phyloP scores from a whole-genome alignment of 345 rosid genomes.

The Jatropha curcas region DNA sequence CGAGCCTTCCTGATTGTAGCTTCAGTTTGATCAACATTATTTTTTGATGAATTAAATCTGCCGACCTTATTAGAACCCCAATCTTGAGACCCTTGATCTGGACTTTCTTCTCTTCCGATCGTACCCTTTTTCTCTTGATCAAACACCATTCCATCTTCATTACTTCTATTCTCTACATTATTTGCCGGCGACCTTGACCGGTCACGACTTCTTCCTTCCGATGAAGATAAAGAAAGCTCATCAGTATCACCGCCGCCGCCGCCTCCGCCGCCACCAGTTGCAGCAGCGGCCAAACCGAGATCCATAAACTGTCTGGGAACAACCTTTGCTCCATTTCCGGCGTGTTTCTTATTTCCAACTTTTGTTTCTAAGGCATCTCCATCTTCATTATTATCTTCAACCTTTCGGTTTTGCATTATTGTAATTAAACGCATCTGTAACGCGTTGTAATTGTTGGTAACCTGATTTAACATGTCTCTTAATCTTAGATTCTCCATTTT shows the following conservation, averaged over 20 bases:
- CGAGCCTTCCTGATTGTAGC: constrained; percentile 73
- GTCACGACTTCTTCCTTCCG: constrained; percentile 48
- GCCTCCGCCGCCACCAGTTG: constrained; percentile 19
- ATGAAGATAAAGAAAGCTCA: constrained; percentile 48
- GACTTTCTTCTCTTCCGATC: constrained; percentile 39
- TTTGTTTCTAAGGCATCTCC: not conserved
- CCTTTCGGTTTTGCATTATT: constrained; percentile 32
- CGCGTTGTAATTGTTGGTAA: constrained; percentile 45
- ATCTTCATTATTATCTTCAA: constrained; percentile 10
- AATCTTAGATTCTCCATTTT: constrained; percentile 55
- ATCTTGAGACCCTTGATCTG: constrained; percentile 36
- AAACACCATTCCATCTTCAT: constrained; percentile 16
- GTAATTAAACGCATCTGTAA: constrained; percentile 47
- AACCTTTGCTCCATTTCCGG: constrained; percentile 17
- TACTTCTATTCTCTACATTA: constrained; percentile 13
- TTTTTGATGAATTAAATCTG: constrained; percentile 43
- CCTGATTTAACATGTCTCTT: constrained; percentile 41
- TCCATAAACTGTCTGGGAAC: constrained; percentile 55
- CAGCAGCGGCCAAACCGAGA: too few species aligned
- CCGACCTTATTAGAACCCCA: constrained; percentile 45
- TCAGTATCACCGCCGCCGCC: constrained; percentile 21
- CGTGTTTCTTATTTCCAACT: constrained; percentile 16
- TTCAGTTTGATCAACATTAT: constrained; percentile 53
- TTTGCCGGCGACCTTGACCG: constrained; percentile 42
- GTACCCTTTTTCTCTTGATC: constrained; percentile 31